Evolutionary conservation across 352 stramenopile genomes (phyloP).

Genomic region (Globisporangium mamillatum): DNA sequence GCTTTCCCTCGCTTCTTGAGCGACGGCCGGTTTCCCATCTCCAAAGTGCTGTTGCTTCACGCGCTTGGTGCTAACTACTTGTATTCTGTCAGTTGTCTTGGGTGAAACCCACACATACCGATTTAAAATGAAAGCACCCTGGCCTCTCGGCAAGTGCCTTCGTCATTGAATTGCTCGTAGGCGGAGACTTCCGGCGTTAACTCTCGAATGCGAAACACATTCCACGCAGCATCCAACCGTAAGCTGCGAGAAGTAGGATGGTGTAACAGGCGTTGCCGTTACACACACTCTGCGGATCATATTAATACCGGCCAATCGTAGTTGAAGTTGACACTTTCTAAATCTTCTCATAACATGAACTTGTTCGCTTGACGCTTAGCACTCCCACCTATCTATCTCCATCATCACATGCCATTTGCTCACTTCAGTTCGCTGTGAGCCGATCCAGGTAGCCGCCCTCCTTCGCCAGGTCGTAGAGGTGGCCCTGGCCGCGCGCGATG

Average conservation of each 20-base stretch:
- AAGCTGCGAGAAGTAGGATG: too few species aligned
- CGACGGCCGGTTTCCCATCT: slow-evolving; percentile 16
- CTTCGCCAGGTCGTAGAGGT: slow-evolving; percentile 39
- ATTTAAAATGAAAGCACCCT: too few species aligned
- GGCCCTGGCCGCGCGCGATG: slow-evolving; percentile 26
- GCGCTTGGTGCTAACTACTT: neutral
- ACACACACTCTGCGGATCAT: too few species aligned
- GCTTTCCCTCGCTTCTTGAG: slow-evolving; percentile 6
- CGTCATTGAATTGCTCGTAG: too few species aligned
- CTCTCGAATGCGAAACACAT: too few species aligned
- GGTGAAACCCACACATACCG: neutral
- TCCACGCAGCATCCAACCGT: too few species aligned
- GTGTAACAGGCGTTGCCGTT: too few species aligned
- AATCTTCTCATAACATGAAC: slow-evolving; percentile 3
- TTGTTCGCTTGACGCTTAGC: neutral
- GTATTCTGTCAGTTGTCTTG: neutral
- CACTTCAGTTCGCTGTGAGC: slow-evolving; percentile 3
- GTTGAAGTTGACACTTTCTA: slow-evolving; percentile 24
- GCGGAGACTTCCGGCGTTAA: too few species aligned
- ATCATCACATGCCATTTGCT: neutral
- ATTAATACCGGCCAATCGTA: neutral
- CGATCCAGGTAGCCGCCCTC: slow-evolving; percentile 45
- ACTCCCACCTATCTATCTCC: neutral
- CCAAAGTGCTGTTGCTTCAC: neutral
- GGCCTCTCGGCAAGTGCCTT: too few species aligned